Percentiles rank a stretch among this genome's conserved stretches.
Conservation (phyloP, 192 early-diverging fungal genomes). For the Mortierella claussenii region DNA sequence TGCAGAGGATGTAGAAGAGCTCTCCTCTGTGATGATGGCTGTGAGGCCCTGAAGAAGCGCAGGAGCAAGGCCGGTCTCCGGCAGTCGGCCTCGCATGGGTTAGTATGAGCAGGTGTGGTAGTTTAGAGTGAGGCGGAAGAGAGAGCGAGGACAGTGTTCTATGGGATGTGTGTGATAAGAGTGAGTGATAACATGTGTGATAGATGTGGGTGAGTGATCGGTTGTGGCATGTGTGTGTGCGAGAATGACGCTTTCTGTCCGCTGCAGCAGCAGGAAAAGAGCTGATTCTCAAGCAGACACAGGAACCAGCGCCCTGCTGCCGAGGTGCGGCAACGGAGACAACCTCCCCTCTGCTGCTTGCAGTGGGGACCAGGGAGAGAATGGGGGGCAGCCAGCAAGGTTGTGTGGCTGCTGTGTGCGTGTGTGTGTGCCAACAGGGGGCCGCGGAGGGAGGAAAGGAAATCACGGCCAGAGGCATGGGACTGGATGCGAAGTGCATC, state of each 20-base stretch:
- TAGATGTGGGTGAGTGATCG: background rate
- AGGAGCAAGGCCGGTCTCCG: background rate
- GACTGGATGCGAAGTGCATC: background rate
- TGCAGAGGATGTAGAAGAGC: background rate
- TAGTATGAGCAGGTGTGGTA: too few relatives aligned
- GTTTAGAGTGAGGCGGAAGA: background rate
- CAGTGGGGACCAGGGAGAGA: too few relatives aligned
- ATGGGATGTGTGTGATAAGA: background rate
- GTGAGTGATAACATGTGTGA: background rate
- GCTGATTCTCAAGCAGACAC: too few relatives aligned
- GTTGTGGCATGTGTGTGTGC: background rate
- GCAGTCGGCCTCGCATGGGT: constrained; percentile 22
- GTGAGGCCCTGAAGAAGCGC: background rate
- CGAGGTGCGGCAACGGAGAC: too few relatives aligned
- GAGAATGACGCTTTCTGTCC: background rate
- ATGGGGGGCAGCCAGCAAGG: too few relatives aligned
- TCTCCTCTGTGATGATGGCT: background rate
- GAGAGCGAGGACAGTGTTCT: background rate
- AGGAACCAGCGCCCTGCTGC: too few relatives aligned
- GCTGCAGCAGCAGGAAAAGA: too few relatives aligned
- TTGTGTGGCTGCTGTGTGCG: too few relatives aligned
- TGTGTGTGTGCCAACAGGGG: too few relatives aligned
- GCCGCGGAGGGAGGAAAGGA: too few relatives aligned
- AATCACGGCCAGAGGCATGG: too few relatives aligned
- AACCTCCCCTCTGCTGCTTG: too few relatives aligned